Conservation (phyloP, 352 stramenopile species). For the Pythium aquatile region DNA sequence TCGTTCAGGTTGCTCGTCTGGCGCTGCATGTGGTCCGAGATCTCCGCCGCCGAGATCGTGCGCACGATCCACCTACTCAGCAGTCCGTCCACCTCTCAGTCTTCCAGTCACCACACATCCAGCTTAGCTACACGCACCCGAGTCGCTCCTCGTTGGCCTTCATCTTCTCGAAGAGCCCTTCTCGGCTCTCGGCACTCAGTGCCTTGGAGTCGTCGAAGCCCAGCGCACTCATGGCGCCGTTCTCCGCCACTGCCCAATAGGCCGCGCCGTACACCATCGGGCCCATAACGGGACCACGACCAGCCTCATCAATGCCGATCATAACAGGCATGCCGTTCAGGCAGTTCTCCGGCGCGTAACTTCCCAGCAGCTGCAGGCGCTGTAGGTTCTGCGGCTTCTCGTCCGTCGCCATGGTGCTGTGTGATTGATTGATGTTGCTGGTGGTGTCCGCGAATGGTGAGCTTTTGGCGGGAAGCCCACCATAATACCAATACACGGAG, state of each 20-base stretch:
- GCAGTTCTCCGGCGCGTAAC: conserved; percentile 57
- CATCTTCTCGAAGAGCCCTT: conserved; percentile 89
- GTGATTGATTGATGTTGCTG: background rate
- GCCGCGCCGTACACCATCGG: conserved; percentile 94
- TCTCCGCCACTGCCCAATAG: conserved; percentile 83
- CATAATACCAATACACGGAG: conserved; percentile 8
- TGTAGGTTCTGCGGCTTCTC: conserved; percentile 40
- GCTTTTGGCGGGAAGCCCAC: conserved; percentile 24
- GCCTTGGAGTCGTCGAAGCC: conserved; percentile 96
- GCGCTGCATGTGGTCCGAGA: conserved; percentile 94
- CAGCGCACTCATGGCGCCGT: conserved; percentile 76
- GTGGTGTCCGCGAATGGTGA: background rate
- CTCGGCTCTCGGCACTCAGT: conserved; percentile 83
- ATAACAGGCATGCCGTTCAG: conserved; percentile 76
- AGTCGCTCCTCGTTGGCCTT: conserved; percentile 55
- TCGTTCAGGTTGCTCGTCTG: conserved; percentile 92
- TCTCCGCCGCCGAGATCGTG: conserved; percentile 91
- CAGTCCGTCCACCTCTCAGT: background rate
- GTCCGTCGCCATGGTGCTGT: background rate
- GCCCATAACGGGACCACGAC: conserved; percentile 91
- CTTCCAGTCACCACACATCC: background rate
- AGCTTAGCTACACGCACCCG: conserved; percentile 39
- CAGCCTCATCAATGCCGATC: conserved; percentile 95
- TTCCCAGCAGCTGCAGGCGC: conserved; percentile 51
- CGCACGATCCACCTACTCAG: conserved; percentile 86